Base-by-base conservation (phyloP, 148 eudicot genomes). In the Silene latifolia region DNA sequence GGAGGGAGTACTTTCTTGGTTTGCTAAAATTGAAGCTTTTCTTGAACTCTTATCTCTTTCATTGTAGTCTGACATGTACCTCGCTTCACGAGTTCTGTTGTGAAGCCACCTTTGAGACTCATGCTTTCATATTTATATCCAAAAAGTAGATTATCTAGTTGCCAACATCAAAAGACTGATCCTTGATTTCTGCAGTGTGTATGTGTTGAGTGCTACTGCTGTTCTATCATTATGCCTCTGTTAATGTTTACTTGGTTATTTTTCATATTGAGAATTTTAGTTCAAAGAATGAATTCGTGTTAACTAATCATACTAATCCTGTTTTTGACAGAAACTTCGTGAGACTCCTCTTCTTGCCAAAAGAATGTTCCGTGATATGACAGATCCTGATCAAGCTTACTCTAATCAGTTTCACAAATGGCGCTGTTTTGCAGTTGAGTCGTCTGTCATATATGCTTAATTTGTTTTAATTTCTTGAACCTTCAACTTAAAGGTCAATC, bases 401-500 rank as follows among this genome's bases (percentile, higher is more conserved):
- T 46, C 63, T 67, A 0, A 5, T 39, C 75, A 75, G 85, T 77
- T 80, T 80, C 74, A 78, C 42, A 74, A 78, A 69, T 77, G 72
- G 75, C 88, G 92, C 66, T 42, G 84, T 68, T 29, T 89, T 67
- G 78, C 86, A 78, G 92, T 84, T 85, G 83, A 83, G 88, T 84
- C 78, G 62, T 71, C 75, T 11, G 18, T 61, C 29, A 19, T 57
- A 60, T 21, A 8, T 53, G 70, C 48, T 70, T 68, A 19, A 3
- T 44, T 29, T 71, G 21, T 35, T 63, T 3, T 4, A 35, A n/a
- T n/a, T n/a, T n/a, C n/a, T n/a, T n/a, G n/a, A n/a, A n/a, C n/a
- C n/a, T n/a, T n/a, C n/a, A n/a, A n/a, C n/a, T n/a, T n/a, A n/a
- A n/a, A n/a, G n/a, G n/a, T n/a, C n/a, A 35, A 35, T 35, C 39